Evolutionary conservation across 306 rosid species (phyloP), one percentile per base, ranked within the genome.

Genomic region (Luffa acutangula): DNA sequence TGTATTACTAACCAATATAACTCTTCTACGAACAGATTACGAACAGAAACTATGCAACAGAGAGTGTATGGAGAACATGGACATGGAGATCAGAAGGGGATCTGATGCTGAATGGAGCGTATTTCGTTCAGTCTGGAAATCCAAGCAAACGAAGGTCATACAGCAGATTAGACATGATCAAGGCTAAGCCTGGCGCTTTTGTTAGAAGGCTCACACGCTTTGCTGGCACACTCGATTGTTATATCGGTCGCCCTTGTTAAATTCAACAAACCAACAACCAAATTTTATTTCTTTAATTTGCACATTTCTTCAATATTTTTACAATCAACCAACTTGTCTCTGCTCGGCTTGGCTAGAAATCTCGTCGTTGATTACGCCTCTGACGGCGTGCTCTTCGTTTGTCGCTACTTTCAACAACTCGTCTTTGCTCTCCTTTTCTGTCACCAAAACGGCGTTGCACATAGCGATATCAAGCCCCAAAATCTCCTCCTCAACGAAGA

Each of bases 401-500:
- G 97, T 3, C 89, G 87, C 0, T 92, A 94, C 78, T 88, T 94
- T 33, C 90, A 91, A 78, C 98, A 94, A 25, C 85, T 94, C 7
- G 90, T 94, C 13, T 92, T 95, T 0, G 98, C 98, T 0, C 83
- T 92, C 2, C 69, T 76, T 12, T 92, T 89, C 83, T 94, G 98
- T 78, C 98, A 94, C 85, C 81, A 77, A 6, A 89, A 85, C 83
- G 97, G 97, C 82, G 80, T 94, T 43, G 92, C 93, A 0, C 98
- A 94, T 83, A 97, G 98, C 0, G 98, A 94, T 82, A 59, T 94
- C 1, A 94, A 94, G 86, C 98, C 97, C 2, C 97, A 94, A 83
- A 94, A 94, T 53, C 93, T 94, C 34, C 93, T 94, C 45, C 81
- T 94, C 3, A 97, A 92, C 63, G 71, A 78, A n/a, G n/a, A n/a